These are phyloP conservation scores for Candida bentonensis DNA, from an alignment of 805 yeast genomes.

Conservation along the genomic window DNA sequence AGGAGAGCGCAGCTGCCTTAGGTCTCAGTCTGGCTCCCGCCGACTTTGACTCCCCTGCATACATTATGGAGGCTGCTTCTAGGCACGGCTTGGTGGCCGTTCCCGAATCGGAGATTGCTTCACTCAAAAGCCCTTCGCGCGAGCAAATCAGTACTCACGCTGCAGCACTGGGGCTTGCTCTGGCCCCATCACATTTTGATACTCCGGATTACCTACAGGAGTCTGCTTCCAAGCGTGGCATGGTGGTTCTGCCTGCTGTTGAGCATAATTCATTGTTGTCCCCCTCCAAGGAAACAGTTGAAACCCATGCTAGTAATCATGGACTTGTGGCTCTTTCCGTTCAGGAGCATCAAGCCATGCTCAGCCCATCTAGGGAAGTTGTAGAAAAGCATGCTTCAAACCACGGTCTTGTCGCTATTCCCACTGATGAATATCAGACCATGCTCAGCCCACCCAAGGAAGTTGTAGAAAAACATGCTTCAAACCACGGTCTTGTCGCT, in stretches of 20 bases:
- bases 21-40: not conserved
- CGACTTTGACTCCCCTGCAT: conserved; percentile 3
- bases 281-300: conserved; percentile 2
- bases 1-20: not conserved
- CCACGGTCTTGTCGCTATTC: conserved; percentile 17
- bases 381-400: conserved; percentile 7
- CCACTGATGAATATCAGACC: conserved; percentile 9
- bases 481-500: conserved; percentile 16
- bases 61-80: not conserved
- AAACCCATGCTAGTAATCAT: conserved; percentile 1
- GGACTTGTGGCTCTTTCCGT: not conserved
- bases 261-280: not conserved
- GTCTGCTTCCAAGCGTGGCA: conserved; percentile 4
- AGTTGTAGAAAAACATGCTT: conserved; percentile 4
- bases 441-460: conserved; percentile 14
- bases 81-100: not conserved
- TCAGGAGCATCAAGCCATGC: conserved; percentile 14
- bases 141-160: conserved; percentile 2
- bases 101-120: not conserved
- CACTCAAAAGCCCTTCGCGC: not conserved
- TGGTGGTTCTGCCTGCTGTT: not conserved
- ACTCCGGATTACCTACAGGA: conserved; percentile 2
- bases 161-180: conserved; percentile 3
- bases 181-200: conserved; percentile 2
- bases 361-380: conserved; percentile 13